Evolutionary conservation across 2,329 filamentous ascomycete genomes (phyloP).

Genomic region (Fusarium tupiense): DNA sequence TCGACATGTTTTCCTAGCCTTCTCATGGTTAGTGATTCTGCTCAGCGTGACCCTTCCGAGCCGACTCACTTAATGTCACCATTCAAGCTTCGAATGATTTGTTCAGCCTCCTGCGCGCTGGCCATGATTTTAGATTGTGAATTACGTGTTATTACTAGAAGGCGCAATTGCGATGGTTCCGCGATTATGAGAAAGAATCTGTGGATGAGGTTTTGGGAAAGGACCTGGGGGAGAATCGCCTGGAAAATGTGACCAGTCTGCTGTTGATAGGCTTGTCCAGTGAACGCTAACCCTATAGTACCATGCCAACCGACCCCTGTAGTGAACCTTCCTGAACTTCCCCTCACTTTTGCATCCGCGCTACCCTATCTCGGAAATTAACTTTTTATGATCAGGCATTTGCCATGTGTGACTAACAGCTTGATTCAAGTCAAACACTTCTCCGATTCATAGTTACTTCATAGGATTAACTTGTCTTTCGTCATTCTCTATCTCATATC

Average conservation of each 20-base stretch:
- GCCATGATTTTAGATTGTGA: neutral
- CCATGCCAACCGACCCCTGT: no score
- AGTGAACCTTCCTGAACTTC: no score
- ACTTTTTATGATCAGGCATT: no score
- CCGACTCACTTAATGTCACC: neutral
- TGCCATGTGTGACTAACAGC: neutral
- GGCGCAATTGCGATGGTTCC: no score
- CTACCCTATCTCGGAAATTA: no score
- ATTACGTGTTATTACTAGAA: no score
- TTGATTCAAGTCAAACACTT: neutral
- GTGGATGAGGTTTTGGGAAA: neutral
- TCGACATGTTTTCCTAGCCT: neutral
- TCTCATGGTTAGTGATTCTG: neutral
- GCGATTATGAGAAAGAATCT: neutral
- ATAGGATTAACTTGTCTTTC: neutral
- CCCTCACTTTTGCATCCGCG: no score
- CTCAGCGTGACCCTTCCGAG: fast-evolving
- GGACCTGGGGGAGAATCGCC: no score
- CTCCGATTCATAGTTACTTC: neutral
- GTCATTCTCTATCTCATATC: no score
- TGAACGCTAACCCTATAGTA: no score
- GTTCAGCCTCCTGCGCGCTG: neutral
- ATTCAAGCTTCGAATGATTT: neutral
- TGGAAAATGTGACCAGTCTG: no score
- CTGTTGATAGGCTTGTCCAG: no score